Evolutionary conservation across 306 rosid genomes (phyloP).

Genomic region (Acmispon strigosus): DNA sequence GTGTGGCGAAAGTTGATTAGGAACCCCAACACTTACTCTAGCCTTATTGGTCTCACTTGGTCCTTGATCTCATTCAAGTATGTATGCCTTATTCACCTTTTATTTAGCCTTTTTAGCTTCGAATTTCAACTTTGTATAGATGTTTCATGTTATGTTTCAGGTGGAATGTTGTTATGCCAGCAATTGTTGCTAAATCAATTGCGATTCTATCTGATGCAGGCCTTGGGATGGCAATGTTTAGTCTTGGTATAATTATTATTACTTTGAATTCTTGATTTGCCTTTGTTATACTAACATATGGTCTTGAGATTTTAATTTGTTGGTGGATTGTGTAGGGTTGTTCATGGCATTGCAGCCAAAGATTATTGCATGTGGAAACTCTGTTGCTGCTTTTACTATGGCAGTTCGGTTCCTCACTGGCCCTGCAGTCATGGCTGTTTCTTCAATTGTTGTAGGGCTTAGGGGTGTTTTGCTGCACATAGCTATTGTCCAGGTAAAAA

Average conservation of each 20-base stretch:
- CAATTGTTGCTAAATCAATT: conserved; percentile 59
- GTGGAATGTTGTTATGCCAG: conserved; percentile 81
- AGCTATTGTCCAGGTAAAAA: conserved; percentile 75
- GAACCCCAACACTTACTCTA: conserved; percentile 83
- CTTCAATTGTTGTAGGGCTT: conserved; percentile 65
- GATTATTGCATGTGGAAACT: conserved; percentile 78
- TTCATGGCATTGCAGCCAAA: conserved; percentile 88
- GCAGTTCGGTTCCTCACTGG: conserved; percentile 69
- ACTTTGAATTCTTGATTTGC: not conserved
- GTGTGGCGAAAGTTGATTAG: conserved; percentile 79
- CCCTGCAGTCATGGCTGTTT: conserved; percentile 78
- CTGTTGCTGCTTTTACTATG: conserved; percentile 70
- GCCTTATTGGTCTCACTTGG: conserved; percentile 82
- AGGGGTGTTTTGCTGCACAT: conserved; percentile 66
- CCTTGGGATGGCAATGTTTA: conserved; percentile 95
- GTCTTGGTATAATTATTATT: conserved; percentile 48
- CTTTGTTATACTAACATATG: not conserved
- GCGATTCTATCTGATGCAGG: conserved; percentile 77
- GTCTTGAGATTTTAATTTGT: not conserved
- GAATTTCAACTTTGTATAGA: not conserved
- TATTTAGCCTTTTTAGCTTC: not conserved
- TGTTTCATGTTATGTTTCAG: conserved; percentile 19
- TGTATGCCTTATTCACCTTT: not conserved
- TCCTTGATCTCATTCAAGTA: conserved; percentile 75
- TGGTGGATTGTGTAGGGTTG: conserved; percentile 43